These are phyloP conservation scores for Aureobasidium mangrovei DNA, from an alignment of 2,329 filamentous ascomycete species.

Conservation along the genomic window DNA sequence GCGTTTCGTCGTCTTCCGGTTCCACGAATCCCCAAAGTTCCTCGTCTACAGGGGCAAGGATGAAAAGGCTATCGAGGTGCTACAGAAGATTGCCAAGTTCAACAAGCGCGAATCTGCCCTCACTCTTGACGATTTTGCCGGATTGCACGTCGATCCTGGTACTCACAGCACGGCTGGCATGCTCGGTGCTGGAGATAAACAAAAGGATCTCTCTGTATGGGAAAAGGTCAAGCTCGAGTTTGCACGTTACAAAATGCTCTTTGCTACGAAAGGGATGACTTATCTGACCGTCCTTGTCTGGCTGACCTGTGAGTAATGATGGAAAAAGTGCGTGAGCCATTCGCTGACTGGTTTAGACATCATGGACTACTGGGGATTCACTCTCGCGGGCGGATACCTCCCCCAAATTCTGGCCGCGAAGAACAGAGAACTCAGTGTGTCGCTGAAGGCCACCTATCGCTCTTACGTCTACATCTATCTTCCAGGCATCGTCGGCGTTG, in stretches of 20 bases:
- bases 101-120: constrained; percentile 31
- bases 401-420: constrained; percentile 44
- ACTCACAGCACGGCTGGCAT: constrained; percentile 22
- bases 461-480: constrained; percentile 48
- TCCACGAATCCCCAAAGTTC: constrained; percentile 54
- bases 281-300: constrained; percentile 41
- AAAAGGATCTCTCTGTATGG: constrained; percentile 23
- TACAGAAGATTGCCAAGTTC: constrained; percentile 36
- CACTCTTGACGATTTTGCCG: constrained; percentile 29
- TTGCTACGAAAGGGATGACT: constrained; percentile 34
- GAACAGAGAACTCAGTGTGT: constrained; percentile 37
- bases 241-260: constrained; percentile 37
- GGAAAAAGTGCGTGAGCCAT: not conserved
- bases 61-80: constrained; percentile 39
- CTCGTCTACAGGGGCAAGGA: constrained; percentile 47
- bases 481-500: constrained; percentile 43
- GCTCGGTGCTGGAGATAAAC: constrained; percentile 26
- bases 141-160: constrained; percentile 25
- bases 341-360: constrained; percentile 32
- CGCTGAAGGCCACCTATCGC: constrained; percentile 42
- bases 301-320: constrained; percentile 31
- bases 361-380: constrained; percentile 43
- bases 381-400: constrained; percentile 36
- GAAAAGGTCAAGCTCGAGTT: constrained; percentile 34
- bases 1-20: constrained; percentile 46